A percentile compares a stretch with the other conserved stretches of the same genome.
Evolutionary conservation across 2,329 filamentous ascomycete genomes (phyloP).

Genomic region (Xenosphaeropsis pyriputrescens): DNA sequence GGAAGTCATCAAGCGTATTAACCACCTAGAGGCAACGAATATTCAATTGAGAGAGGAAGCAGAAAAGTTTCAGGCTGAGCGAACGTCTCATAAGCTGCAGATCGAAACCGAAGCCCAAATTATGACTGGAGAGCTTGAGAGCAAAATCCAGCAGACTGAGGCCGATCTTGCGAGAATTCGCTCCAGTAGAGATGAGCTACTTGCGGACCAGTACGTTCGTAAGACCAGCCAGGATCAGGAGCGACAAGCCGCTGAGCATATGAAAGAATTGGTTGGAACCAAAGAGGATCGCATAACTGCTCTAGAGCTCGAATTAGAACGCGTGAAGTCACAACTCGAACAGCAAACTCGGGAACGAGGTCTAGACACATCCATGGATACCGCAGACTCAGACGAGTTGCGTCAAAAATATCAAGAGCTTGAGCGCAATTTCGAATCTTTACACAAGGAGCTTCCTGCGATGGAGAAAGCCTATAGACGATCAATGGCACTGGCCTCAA

Average conservation of each 20-base stretch:
- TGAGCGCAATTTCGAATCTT: slow-evolving; percentile 65
- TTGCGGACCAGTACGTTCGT: slow-evolving; percentile 66
- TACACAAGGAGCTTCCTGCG: slow-evolving; percentile 76
- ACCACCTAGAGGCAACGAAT: slow-evolving; percentile 81
- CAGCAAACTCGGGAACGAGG: slow-evolving; percentile 24
- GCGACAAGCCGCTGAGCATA: slow-evolving; percentile 50
- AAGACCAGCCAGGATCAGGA: slow-evolving; percentile 71
- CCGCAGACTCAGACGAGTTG: slow-evolving; percentile 55
- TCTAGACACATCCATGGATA: slow-evolving; percentile 33
- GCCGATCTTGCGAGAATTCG: slow-evolving; percentile 77
- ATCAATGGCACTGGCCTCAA: slow-evolving; percentile 68
- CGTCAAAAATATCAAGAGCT: slow-evolving; percentile 59
- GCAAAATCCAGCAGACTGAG: slow-evolving; percentile 66
- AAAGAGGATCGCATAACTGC: slow-evolving; percentile 69
- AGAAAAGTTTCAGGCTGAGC: slow-evolving; percentile 71
- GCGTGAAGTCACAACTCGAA: slow-evolving; percentile 44
- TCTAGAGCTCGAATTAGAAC: slow-evolving; percentile 69
- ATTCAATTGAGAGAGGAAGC: slow-evolving; percentile 72
- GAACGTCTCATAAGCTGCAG: slow-evolving; percentile 66
- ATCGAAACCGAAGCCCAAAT: slow-evolving; percentile 68
- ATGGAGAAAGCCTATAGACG: slow-evolving; percentile 89
- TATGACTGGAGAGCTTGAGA: slow-evolving; percentile 63
- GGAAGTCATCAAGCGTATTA: slow-evolving; percentile 82
- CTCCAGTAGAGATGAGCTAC: slow-evolving; percentile 68
- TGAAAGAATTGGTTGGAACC: slow-evolving; percentile 67